Percentiles rank a stretch among this genome's conserved stretches.
These are phyloP conservation scores for Begonia peltatifolia DNA, from an alignment of 306 rosid species.

Conservation along the genomic window DNA sequence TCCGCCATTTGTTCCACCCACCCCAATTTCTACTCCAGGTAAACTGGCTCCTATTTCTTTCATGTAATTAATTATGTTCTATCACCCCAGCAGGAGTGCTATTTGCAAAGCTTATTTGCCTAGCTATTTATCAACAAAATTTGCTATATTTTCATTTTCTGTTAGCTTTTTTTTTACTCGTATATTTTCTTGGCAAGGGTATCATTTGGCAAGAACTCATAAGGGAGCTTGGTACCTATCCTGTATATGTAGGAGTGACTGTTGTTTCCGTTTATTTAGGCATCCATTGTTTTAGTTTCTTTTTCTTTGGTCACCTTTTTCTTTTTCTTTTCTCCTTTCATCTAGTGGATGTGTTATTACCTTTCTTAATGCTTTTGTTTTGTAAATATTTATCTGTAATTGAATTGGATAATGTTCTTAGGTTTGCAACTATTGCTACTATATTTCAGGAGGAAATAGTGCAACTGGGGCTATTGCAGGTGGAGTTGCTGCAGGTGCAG, in stretches of 20 bases:
- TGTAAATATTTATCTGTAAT: background rate
- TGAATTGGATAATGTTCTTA: background rate
- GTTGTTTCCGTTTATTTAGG: background rate
- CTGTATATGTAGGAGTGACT: no score
- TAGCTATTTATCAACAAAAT: background rate
- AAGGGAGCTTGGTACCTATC: no score
- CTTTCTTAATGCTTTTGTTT: no score
- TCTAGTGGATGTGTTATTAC: no score
- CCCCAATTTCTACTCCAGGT: constrained; percentile 54
- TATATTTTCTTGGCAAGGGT: background rate
- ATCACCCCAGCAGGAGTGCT: background rate
- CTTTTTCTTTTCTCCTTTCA: background rate
- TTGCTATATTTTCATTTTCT: background rate
- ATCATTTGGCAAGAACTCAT: no score
- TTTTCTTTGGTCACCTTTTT: background rate
- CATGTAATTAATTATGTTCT: constrained; percentile 2
- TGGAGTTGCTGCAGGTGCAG: constrained; percentile 90
- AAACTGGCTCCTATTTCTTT: constrained; percentile 14
- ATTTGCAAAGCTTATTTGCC: background rate
- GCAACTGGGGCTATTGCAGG: constrained; percentile 74
- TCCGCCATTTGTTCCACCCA: constrained; percentile 20
- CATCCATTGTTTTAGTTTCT: background rate
- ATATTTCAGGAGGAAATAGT: constrained; percentile 28
- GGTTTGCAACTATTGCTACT: background rate
- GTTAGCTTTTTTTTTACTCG: background rate